Evolutionary conservation across 805 yeast species (phyloP).

Genomic region (Candida jianshihensis): DNA sequence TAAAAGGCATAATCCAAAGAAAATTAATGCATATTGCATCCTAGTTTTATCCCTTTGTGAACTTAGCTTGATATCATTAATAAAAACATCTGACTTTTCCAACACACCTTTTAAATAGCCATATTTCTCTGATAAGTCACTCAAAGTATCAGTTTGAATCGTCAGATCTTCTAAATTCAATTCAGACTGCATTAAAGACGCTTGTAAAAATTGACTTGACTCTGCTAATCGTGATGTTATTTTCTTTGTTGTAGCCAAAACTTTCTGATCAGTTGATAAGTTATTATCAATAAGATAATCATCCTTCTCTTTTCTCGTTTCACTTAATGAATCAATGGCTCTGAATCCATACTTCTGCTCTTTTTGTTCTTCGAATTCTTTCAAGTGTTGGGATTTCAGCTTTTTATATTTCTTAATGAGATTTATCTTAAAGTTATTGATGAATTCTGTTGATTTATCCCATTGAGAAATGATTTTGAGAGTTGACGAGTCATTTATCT

Average conservation of each 20-base stretch:
- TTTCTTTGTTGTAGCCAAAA: conserved; percentile 19
- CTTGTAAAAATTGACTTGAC: conserved; percentile 20
- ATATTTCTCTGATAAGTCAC: conserved; percentile 14
- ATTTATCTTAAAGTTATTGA: conserved; percentile 8
- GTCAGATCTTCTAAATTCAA: conserved; percentile 21
- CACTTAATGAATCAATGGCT: background rate
- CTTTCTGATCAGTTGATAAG: conserved; percentile 15
- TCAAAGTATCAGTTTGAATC: conserved; percentile 16
- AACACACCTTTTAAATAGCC: conserved; percentile 13
- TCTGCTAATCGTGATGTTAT: conserved; percentile 19
- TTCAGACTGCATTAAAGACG: conserved; percentile 19
- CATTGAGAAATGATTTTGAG: conserved; percentile 1
- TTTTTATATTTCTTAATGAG: conserved; percentile 15
- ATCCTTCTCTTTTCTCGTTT: background rate
- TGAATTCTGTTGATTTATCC: conserved; percentile 12
- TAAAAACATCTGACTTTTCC: conserved; percentile 18
- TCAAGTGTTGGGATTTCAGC: conserved; percentile 2
- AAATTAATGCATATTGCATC: conserved; percentile 17
- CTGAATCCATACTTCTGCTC: conserved; percentile 3
- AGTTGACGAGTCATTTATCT: background rate
- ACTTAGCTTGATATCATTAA: conserved; percentile 19
- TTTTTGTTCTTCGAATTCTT: conserved; percentile 7
- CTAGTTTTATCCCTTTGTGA: conserved; percentile 16
- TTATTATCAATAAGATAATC: background rate
- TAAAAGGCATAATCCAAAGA: conserved; percentile 15